These are phyloP conservation scores for Leptoxyphium fumago DNA, from an alignment of 2,329 filamentous ascomycete genomes.

Conservation along the genomic window DNA sequence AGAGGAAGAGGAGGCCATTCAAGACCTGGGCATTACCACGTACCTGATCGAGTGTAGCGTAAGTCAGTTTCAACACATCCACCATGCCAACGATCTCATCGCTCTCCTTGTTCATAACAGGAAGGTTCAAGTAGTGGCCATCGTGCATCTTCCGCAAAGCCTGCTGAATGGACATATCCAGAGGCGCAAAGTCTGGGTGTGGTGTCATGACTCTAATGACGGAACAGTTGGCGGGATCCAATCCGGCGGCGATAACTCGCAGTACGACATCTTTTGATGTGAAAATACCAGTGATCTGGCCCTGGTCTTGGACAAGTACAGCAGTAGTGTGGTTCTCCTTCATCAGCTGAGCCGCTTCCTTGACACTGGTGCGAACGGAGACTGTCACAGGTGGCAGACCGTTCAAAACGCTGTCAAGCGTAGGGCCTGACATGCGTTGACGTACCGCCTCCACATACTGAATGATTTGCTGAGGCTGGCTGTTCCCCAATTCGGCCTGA, in stretches of 20 bases:
- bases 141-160: constrained; percentile 99
- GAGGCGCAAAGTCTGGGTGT: constrained; percentile 93
- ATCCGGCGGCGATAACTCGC: constrained; percentile 88
- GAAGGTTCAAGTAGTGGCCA: constrained; percentile 93
- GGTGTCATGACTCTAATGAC: constrained; percentile 98
- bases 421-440: constrained; percentile 94
- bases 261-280: constrained; percentile 98
- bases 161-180: constrained; percentile 98
- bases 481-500: constrained; percentile 88
- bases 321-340: constrained; percentile 98
- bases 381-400: constrained; percentile 88
- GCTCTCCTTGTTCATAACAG: constrained; percentile 82
- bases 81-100: constrained; percentile 99
- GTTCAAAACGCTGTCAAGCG: constrained; percentile 83
- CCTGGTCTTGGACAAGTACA: constrained; percentile 88
- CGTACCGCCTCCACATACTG: constrained; percentile 95
- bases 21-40: constrained; percentile 4
- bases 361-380: constrained; percentile 88
- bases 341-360: constrained; percentile 89
- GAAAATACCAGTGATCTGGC: constrained; percentile 96
- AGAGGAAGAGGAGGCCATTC: background rate
- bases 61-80: constrained; percentile 93
- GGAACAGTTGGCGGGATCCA: constrained; percentile 89
- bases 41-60: constrained; percentile 93
- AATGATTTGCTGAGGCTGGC: constrained; percentile 95